phyloP scores from a whole-genome alignment of 768 basidiomycete genomes.

The Saitozyma podzolica region DNA sequence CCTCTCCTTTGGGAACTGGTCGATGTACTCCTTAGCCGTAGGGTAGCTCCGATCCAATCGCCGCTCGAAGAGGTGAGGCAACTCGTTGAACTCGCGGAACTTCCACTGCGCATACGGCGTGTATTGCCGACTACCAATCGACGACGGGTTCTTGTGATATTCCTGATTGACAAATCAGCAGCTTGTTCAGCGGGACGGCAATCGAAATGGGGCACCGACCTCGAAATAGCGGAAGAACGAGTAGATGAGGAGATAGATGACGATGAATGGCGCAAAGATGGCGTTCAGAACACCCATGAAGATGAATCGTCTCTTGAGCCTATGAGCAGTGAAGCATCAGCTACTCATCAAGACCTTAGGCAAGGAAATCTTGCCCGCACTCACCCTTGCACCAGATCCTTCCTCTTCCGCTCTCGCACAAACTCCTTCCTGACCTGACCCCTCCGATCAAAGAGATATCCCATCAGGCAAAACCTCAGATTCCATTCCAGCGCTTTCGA shows the following conservation, averaged over 20 bases:
- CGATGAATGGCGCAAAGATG: slow-evolving; percentile 93
- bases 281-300: slow-evolving; percentile 98
- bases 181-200: not conserved
- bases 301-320: slow-evolving; percentile 79
- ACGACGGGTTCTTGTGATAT: slow-evolving; percentile 97
- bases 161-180: slow-evolving; percentile 61
- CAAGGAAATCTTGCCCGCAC: slow-evolving; percentile 34
- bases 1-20: slow-evolving; percentile 96
- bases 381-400: slow-evolving; percentile 78
- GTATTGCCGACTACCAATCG: slow-evolving; percentile 86
- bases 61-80: slow-evolving; percentile 86
- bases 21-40: slow-evolving; percentile 88
- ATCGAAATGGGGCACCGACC: slow-evolving; percentile 57
- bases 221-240: slow-evolving; percentile 99
- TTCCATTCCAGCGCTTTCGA: slow-evolving; percentile 98
- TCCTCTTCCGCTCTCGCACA: slow-evolving; percentile 76
- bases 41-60: slow-evolving; percentile 87
- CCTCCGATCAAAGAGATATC: slow-evolving; percentile 86
- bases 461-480: slow-evolving; percentile 89
- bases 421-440: slow-evolving; percentile 90
- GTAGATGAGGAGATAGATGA: slow-evolving; percentile 93
- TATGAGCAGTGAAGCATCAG: slow-evolving; percentile 48
- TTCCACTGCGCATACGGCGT: slow-evolving; percentile 97
- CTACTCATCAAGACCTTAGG: not conserved
- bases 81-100: slow-evolving; percentile 97